A percentile compares a stretch with the other conserved stretches of the same genome.
These are phyloP conservation scores for Cryphonectria carpinicola DNA, from an alignment of 2,329 filamentous ascomycete species.

Conservation along the genomic window DNA sequence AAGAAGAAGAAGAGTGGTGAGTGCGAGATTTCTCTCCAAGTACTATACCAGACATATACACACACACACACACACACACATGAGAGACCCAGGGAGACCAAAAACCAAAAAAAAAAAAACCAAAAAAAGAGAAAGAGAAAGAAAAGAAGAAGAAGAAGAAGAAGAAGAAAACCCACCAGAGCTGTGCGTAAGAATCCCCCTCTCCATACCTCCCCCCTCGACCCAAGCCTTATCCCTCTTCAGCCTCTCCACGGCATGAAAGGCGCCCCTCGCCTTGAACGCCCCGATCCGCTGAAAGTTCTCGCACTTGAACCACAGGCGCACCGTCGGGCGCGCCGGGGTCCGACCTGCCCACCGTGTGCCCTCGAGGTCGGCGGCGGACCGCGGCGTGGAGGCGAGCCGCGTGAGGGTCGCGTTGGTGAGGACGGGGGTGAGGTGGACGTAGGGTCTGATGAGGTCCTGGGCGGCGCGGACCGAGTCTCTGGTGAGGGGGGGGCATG, in stretches of 20 bases:
- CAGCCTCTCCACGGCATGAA: conserved; percentile 78
- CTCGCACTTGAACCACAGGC: conserved; percentile 94
- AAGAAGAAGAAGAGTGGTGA: background rate
- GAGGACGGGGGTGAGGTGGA: conserved; percentile 83
- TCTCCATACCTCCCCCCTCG: conserved; percentile 59
- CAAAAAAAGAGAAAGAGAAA: background rate
- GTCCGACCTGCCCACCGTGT: conserved; percentile 59
- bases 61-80: conserved; percentile 21
- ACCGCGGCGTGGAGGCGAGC: conserved; percentile 74
- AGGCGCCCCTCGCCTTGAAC: conserved; percentile 90
- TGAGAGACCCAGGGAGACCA: background rate
- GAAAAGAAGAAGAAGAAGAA: conserved; percentile 9
- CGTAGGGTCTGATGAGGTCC: conserved; percentile 70
- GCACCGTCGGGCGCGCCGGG: conserved; percentile 66
- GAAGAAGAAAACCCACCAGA: conserved; percentile 61
- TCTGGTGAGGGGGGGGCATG: conserved; percentile 69
- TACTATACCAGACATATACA: conserved; percentile 7
- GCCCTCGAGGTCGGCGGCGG: conserved; percentile 49
- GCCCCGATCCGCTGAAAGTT: conserved; percentile 89
- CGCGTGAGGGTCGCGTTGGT: conserved; percentile 75
- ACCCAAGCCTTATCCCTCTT: conserved; percentile 65
- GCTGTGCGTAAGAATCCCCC: conserved; percentile 87
- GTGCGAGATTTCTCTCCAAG: background rate
- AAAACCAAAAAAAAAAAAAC: too few relatives aligned
- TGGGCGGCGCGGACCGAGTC: conserved; percentile 74